phyloP scores from a whole-genome alignment of 2,329 filamentous ascomycete genomes.

The Aspergillus sp. region DNA sequence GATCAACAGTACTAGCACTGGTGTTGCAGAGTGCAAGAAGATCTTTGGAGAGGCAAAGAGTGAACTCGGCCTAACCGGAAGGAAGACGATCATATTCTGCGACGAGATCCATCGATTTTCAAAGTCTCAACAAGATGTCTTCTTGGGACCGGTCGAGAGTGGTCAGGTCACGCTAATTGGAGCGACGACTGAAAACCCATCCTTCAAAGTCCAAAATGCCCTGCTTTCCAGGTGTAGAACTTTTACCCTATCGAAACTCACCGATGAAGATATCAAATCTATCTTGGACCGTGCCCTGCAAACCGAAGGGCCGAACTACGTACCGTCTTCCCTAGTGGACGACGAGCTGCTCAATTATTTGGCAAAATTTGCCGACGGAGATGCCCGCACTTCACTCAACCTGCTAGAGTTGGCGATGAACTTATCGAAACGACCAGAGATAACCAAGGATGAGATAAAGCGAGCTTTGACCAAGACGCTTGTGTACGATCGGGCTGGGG shows the following conservation, averaged over 20 bases:
- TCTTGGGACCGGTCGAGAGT: slow-evolving; percentile 87
- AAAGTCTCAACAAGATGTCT: slow-evolving; percentile 93
- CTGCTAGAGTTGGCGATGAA: slow-evolving; percentile 87
- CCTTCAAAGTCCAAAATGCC: slow-evolving; percentile 88
- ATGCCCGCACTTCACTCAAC: slow-evolving; percentile 90
- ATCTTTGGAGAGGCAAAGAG: slow-evolving; percentile 82
- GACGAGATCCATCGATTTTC: slow-evolving; percentile 94
- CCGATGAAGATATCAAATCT: slow-evolving; percentile 69
- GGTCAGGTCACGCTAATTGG: slow-evolving; percentile 91
- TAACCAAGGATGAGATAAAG: slow-evolving; percentile 79
- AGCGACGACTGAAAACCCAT: slow-evolving; percentile 96
- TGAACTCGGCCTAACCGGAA: slow-evolving; percentile 78
- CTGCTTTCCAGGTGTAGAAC: slow-evolving; percentile 87
- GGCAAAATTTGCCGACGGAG: slow-evolving; percentile 84
- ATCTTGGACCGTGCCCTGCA: slow-evolving; percentile 79
- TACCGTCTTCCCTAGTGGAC: slow-evolving; percentile 66
- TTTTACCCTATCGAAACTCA: slow-evolving; percentile 80
- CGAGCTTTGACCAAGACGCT: slow-evolving; percentile 84
- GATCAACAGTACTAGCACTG: slow-evolving; percentile 89
- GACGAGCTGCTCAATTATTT: slow-evolving; percentile 79
- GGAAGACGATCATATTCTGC: slow-evolving; percentile 95
- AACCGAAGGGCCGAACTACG: slow-evolving; percentile 60
- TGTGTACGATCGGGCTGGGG: slow-evolving; percentile 91
- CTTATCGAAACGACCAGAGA: slow-evolving; percentile 65
- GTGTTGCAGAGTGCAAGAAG: slow-evolving; percentile 89